phyloP scores from a whole-genome alignment of 148 eudicot species.

The Chenopodium quinoa region DNA sequence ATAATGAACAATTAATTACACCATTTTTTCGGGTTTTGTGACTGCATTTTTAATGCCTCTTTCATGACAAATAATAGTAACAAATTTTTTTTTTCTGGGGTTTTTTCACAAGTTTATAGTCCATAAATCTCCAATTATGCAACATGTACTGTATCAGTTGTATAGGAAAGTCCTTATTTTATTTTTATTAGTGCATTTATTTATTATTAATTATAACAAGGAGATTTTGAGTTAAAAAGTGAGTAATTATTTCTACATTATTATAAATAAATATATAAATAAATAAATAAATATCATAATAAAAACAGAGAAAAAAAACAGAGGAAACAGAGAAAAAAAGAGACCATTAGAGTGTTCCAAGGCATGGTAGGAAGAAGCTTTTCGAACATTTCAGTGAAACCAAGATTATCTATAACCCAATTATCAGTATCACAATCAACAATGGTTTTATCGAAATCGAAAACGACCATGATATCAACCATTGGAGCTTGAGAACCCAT shows the following conservation, averaged over 20 bases:
- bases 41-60: neutral
- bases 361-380: conserved; percentile 85
- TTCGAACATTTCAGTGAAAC: conserved; percentile 68
- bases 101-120: neutral
- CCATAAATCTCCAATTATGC: conserved; percentile 5
- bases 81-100: neutral
- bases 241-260: neutral
- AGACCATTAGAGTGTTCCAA: conserved; percentile 80
- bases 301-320: neutral
- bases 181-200: neutral
- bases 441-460: conserved; percentile 93
- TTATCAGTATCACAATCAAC: conserved; percentile 80
- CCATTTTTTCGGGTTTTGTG: neutral
- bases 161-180: neutral
- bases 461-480: conserved; percentile 64
- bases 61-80: too few species aligned
- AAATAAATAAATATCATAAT: neutral
- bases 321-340: conserved; percentile 4
- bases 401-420: conserved; percentile 75
- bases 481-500: conserved; percentile 29
- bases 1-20: neutral
- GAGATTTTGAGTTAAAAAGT: neutral
- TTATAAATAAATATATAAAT: too few species aligned
- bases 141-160: neutral
- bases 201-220: neutral